Percentiles rank a stretch among this genome's conserved stretches.
Evolutionary conservation across 1,139 yeast species (phyloP).

Genomic region (Diutina rugosa): DNA sequence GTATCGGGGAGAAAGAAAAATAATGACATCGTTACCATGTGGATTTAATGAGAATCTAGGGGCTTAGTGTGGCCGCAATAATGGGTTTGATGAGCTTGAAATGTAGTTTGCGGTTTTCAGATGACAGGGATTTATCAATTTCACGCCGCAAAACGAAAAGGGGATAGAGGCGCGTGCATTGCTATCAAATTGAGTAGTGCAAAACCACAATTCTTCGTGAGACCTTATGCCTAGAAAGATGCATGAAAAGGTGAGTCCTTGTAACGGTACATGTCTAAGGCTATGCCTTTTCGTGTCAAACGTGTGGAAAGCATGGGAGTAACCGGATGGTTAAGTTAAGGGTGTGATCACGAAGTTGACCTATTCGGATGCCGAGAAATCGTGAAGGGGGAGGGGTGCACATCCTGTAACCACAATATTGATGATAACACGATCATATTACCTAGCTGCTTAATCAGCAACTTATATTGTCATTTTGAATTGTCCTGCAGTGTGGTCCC

Average conservation of each 20-base stretch:
- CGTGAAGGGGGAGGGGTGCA: neutral
- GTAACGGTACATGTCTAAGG: neutral
- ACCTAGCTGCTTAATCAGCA: neutral
- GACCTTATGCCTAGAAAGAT: neutral
- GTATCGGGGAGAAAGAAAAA: neutral
- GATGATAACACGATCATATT: neutral
- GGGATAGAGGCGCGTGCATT: neutral
- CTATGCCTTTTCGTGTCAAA: neutral
- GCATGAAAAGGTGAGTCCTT: neutral
- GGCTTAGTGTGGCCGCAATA: neutral
- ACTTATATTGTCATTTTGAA: too few species aligned
- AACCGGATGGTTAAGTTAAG: neutral
- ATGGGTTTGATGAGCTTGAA: neutral
- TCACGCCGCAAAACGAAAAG: neutral
- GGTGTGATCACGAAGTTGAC: neutral
- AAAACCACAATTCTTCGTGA: neutral
- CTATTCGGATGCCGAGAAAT: neutral
- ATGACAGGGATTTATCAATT: too few species aligned
- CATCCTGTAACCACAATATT: neutral
- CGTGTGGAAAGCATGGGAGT: neutral
- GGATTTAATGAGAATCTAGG: neutral
- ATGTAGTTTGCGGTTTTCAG: too few species aligned
- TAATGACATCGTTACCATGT: neutral
- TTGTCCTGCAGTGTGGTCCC: neutral
- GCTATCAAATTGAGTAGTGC: neutral